phyloP scores from a whole-genome alignment of 495 filamentous ascomycete species.

The Aspergillus baeticus region DNA sequence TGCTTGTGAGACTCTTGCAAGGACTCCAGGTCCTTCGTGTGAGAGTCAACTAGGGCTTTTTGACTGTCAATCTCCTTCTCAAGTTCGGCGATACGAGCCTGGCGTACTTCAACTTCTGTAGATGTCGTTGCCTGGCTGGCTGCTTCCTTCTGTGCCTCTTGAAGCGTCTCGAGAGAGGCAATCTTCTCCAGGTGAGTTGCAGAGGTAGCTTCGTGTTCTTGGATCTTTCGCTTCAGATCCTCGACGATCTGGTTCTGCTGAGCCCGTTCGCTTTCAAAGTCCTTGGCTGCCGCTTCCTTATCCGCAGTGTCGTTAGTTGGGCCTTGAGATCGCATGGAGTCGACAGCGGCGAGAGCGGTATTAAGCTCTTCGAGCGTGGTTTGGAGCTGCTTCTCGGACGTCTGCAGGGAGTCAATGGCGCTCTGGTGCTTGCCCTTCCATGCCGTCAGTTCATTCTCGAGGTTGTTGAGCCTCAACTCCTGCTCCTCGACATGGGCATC shows the following conservation, averaged over 20 bases:
- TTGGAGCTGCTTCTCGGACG: conserved; percentile 70
- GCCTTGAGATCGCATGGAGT: conserved; percentile 46
- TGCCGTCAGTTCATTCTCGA: conserved; percentile 71
- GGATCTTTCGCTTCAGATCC: conserved; percentile 69
- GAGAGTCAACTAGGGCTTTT: conserved; percentile 51
- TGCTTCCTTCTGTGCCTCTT: conserved; percentile 59
- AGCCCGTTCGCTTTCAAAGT: conserved; percentile 50
- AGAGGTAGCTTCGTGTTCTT: conserved; percentile 73
- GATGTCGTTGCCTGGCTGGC: conserved; percentile 36
- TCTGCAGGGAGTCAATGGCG: conserved; percentile 68
- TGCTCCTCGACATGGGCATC: conserved; percentile 50
- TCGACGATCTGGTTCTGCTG: conserved; percentile 67
- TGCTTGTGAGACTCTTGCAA: conserved; percentile 54
- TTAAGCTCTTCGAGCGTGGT: conserved; percentile 72
- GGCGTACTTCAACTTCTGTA: conserved; percentile 47
- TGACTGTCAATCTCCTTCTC: conserved; percentile 57
- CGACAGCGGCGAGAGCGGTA: conserved; percentile 43
- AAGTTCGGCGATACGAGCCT: conserved; percentile 53
- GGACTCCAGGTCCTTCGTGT: conserved; percentile 52
- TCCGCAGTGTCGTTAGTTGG: conserved; percentile 37
- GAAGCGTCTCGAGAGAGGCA: conserved; percentile 62
- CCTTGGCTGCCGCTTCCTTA: conserved; percentile 43
- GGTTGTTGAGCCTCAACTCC: conserved; percentile 61
- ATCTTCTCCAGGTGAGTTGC: conserved; percentile 62
- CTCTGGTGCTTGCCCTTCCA: conserved; percentile 75